These are phyloP conservation scores for Dentipellis sp. DNA, from an alignment of 768 basidiomycete species.

Conservation along the genomic window DNA sequence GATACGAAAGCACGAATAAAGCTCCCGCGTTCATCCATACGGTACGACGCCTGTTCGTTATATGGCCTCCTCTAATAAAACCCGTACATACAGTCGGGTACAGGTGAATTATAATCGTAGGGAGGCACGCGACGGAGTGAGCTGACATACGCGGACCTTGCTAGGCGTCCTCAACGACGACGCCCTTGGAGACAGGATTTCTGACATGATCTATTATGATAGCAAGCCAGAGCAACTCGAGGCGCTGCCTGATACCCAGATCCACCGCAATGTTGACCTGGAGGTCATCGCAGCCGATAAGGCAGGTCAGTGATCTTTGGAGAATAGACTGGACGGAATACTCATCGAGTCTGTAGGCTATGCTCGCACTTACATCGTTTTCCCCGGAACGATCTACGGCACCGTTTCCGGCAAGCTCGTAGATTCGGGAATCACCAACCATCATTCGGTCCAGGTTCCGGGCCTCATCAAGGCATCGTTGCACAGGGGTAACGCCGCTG, in stretches of 20 bases:
- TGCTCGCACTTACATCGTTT: slow-evolving; percentile 40
- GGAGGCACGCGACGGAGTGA: background rate
- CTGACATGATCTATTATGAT: slow-evolving; percentile 38
- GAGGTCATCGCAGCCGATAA: slow-evolving; percentile 36
- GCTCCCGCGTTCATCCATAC: background rate
- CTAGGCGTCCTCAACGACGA: background rate
- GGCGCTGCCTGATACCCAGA: slow-evolving; percentile 32
- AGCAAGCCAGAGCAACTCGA: slow-evolving; percentile 36
- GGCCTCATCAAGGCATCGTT: slow-evolving; percentile 34
- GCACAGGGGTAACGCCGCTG: slow-evolving; percentile 38
- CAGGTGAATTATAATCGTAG: background rate
- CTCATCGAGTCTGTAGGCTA: slow-evolving; percentile 28
- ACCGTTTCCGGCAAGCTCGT: slow-evolving; percentile 38
- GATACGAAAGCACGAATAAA: background rate
- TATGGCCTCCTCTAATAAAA: background rate
- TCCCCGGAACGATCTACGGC: slow-evolving; percentile 54
- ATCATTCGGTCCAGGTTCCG: slow-evolving; percentile 45
- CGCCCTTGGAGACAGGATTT: slow-evolving; percentile 16
- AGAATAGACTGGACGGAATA: background rate
- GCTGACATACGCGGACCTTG: slow-evolving; percentile 20
- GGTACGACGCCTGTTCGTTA: background rate
- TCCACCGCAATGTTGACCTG: slow-evolving; percentile 43
- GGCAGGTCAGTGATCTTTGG: slow-evolving; percentile 26
- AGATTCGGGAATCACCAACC: slow-evolving; percentile 43
- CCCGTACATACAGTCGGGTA: slow-evolving; percentile 6